Conservation (phyloP, 2,329 filamentous ascomycete genomes). For the Juglanconis oblonga region DNA sequence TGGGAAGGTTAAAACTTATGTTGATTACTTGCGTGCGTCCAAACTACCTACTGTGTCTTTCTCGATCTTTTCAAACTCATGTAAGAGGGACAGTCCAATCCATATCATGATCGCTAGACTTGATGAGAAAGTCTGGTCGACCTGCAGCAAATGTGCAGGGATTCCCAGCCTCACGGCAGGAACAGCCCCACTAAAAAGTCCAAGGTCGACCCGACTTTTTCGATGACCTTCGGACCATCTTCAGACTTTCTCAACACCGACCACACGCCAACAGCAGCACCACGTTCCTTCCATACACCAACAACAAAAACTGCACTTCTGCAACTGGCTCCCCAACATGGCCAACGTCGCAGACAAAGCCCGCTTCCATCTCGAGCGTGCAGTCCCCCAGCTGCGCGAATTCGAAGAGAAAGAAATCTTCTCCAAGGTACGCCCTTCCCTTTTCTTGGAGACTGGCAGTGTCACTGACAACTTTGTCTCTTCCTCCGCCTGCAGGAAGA, state of each 20-base stretch:
- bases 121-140: not conserved
- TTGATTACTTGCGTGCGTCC: too few relatives aligned
- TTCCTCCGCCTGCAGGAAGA: constrained; percentile 62
- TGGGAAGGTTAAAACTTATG: too few relatives aligned
- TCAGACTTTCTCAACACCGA: not conserved
- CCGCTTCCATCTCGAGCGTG: constrained; percentile 89
- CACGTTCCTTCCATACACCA: not conserved
- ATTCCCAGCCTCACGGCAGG: not conserved
- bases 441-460: too few relatives aligned
- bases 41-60: too few relatives aligned
- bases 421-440: constrained; percentile 54
- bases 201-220: not conserved
- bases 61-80: too few relatives aligned
- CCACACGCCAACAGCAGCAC: not conserved
- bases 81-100: not conserved
- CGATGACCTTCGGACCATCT: not conserved
- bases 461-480: not conserved
- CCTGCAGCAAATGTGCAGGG: not conserved
- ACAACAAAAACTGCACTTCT: not conserved
- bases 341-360: constrained; percentile 87
- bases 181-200: constrained; percentile 18
- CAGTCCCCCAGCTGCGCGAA: constrained; percentile 87
- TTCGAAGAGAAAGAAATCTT: constrained; percentile 93
- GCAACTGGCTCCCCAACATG: constrained; percentile 48
- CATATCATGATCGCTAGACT: not conserved